A percentile compares a stretch with the other conserved stretches of the same genome.
These are phyloP conservation scores for Ciborinia camelliae DNA, from an alignment of 2,329 filamentous ascomycete species.

Conservation along the genomic window DNA sequence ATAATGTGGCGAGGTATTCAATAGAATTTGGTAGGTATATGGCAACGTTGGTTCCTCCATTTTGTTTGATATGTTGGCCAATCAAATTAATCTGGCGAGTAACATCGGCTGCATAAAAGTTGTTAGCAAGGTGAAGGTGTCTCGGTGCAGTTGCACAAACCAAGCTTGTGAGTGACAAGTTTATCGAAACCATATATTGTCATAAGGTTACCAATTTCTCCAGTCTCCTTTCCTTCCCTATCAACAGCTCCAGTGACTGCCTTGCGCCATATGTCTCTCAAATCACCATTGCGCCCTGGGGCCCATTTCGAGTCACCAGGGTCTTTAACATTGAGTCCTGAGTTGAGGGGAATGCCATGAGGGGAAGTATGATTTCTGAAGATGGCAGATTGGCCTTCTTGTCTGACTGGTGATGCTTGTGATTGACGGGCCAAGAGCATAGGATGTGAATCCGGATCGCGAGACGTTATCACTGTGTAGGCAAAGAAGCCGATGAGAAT, in stretches of 20 bases:
- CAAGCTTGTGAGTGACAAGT: slow-evolving; percentile 67
- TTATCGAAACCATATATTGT: slow-evolving; percentile 76
- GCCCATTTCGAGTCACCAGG: slow-evolving; percentile 78
- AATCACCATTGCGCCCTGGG: slow-evolving; percentile 77
- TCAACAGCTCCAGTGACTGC: slow-evolving; percentile 62
- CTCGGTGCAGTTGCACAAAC: slow-evolving; percentile 40
- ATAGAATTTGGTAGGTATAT: slow-evolving; percentile 91
- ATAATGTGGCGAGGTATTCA: slow-evolving; percentile 77
- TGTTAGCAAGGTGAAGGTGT: slow-evolving; percentile 22
- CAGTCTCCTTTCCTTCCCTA: slow-evolving; percentile 57
- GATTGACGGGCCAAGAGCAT: slow-evolving; percentile 86
- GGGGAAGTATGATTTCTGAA: slow-evolving; percentile 83
- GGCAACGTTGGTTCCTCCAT: slow-evolving; percentile 73
- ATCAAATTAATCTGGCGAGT: slow-evolving; percentile 85
- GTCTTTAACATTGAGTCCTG: slow-evolving; percentile 79
- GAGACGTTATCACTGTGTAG: slow-evolving; percentile 66
- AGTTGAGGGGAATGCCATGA: slow-evolving; percentile 76
- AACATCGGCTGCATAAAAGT: slow-evolving; percentile 56
- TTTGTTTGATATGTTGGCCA: slow-evolving; percentile 70
- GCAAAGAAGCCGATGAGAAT: slow-evolving; percentile 64
- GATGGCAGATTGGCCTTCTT: slow-evolving; percentile 78
- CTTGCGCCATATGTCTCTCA: slow-evolving; percentile 85
- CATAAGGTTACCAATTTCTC: slow-evolving; percentile 66
- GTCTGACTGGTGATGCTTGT: slow-evolving; percentile 71
- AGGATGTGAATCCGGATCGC: slow-evolving; percentile 88